Base-by-base conservation (phyloP, 2,329 filamentous ascomycete genomes). In the Colletotrichum melonis region DNA sequence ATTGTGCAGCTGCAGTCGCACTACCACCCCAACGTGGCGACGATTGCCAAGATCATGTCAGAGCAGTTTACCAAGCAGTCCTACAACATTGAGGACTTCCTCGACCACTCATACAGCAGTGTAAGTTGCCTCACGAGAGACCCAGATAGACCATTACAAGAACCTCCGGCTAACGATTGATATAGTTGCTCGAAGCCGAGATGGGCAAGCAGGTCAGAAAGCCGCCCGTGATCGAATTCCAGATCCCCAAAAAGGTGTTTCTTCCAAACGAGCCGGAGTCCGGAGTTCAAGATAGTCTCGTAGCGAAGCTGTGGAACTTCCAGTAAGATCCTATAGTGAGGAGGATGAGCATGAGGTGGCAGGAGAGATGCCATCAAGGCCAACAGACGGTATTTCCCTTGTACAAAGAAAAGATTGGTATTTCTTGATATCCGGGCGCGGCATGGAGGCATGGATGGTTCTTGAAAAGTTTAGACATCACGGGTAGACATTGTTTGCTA, bases 1-100 rank as follows among this genome's bases (percentile, higher is more conserved):
- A 88, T 99, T 65, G 93, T 97, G 73, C 95, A 95, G 72, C 86
- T 98, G 70, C 95, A 97, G 82, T 92, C 92, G 1, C 97, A 99
- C 82, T 98, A 97, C 82, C 97, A 99, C 80, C 97, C 97, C 16
- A 99, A 98, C 78, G 95, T 99, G 28, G 95, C 96, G 0, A 97
- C 95, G 3, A 91, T 99, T 77, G 93, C 95, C 57, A 97, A 95
- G 83, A 98, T 99, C 75, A 91, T 99, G 70, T 94, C 94, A 2
- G 95, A 98, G 84, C 97, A 98, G 81, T 99, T 98, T 82, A 99
- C 97, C 2, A 99, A 99, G 85, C 92, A 95, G 77, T 89, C 93
- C 3, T 99, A 98, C 83, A 97, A 95, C 78, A 85, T 98, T n/a
- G 97, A 99, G 80, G 97, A 99, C 80, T 99, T 99, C 83, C 85